Base-by-base conservation (phyloP, 106 monocot species). In the Dioscorea alata region DNA sequence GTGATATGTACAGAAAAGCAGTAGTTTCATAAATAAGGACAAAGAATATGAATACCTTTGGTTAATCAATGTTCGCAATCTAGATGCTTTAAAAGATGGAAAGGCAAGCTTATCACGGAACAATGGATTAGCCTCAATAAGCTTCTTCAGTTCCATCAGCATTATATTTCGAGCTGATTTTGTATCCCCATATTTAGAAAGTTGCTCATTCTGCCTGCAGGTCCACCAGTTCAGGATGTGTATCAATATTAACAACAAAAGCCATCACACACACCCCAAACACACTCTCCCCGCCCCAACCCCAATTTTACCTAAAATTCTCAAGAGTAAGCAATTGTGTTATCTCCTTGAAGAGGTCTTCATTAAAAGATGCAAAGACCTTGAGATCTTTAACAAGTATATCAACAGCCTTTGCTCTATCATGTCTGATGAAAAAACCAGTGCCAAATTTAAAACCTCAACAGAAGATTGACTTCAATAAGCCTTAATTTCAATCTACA, bases 371-470 rank as follows among this genome's bases (percentile, higher is more conserved):
- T 34, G 94, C 77, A 77, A 94, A 94, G 50, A 90, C 83, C 69
- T 94, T 94, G 33, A 94, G 85, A 71, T 94, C 94, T 70, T 91
- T 94, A 49, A 94, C 91, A 54, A 94, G 85, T 78, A 94, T 91
- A 42, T 94, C 91, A 33, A 91, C 90, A 61, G 94, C 94, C 81
- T 94, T 94, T 8, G 88, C 79, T 63, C 94, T 78, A 53, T 94
- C 90, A 75, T 84, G 68, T 68, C 94, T 94, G 74, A 32, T 61
- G 54, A 13, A 56, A 31, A 23, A 72, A 71, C 59, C 19, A 73
- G 13, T 48, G 49, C 16, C 48, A 28, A 22, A 42, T 61, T 25
- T 9, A 23, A 33, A 61, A n/a, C n/a, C n/a, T n/a, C 9, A 22
- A 21, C 7, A 28, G 54, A 54, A 54, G 18, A 54, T 42, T 42